Percentiles rank a stretch among this genome's conserved stretches.
Evolutionary conservation across 2,329 filamentous ascomycete species (phyloP).

Genomic region (Parastagonospora avenae): DNA sequence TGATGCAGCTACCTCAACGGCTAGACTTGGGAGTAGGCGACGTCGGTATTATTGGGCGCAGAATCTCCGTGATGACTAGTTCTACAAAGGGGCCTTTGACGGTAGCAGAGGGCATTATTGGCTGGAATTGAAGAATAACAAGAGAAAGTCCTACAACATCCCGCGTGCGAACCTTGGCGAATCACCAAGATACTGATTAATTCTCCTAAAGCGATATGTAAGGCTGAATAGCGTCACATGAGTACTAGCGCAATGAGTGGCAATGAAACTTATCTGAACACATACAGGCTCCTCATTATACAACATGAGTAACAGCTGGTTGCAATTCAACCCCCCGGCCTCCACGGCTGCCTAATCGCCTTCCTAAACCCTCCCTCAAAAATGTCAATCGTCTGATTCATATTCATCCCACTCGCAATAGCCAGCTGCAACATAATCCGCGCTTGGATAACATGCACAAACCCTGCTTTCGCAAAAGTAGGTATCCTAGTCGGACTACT

Average conservation of each 20-base stretch:
- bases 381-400: slow-evolving; percentile 35
- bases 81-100: slow-evolving; percentile 21
- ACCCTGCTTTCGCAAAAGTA: slow-evolving; percentile 24
- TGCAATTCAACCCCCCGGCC: neutral
- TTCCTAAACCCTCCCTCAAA: slow-evolving; percentile 32
- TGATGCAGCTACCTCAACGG: slow-evolving; percentile 24
- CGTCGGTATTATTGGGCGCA: slow-evolving; percentile 39
- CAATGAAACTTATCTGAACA: no score
- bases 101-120: slow-evolving; percentile 41
- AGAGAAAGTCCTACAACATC: no score
- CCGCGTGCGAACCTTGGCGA: no score
- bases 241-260: no score
- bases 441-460: slow-evolving; percentile 33
- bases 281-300: no score
- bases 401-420: slow-evolving; percentile 33
- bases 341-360: slow-evolving; percentile 30
- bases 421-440: slow-evolving; percentile 37
- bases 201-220: no score
- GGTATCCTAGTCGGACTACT: slow-evolving; percentile 22
- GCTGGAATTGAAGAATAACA: slow-evolving; percentile 36
- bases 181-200: no score
- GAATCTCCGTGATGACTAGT: slow-evolving; percentile 36
- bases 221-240: neutral
- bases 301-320: no score
- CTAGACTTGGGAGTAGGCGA: slow-evolving; percentile 40